phyloP scores from a whole-genome alignment of 2,329 filamentous ascomycete genomes.

The Ceratocystiopsis brevicomis region DNA sequence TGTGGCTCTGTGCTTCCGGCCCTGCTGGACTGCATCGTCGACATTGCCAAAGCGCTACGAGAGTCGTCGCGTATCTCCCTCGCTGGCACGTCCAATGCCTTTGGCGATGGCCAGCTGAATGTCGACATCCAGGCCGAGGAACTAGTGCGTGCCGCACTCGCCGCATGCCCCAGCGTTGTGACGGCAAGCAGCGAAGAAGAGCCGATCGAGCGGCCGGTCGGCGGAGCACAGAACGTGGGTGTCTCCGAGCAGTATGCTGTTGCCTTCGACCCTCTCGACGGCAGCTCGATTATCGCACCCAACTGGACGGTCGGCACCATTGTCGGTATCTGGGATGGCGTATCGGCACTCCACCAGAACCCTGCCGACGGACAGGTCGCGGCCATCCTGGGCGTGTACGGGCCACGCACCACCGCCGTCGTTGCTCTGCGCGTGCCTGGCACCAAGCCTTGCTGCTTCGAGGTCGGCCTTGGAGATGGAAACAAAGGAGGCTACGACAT shows the following conservation, averaged over 20 bases:
- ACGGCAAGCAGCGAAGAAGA: constrained; percentile 43
- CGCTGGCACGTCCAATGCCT: constrained; percentile 30
- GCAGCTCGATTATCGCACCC: constrained; percentile 38
- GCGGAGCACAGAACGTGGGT: not conserved
- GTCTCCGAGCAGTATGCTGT: constrained; percentile 31
- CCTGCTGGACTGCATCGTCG: constrained; percentile 25
- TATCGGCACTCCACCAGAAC: constrained; percentile 21
- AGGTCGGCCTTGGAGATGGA: constrained; percentile 22
- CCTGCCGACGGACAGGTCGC: constrained; percentile 26
- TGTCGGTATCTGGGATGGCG: constrained; percentile 37
- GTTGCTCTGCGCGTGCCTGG: constrained; percentile 32
- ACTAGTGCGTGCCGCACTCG: constrained; percentile 25
- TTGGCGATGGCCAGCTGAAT: constrained; percentile 26
- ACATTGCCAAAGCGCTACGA: constrained; percentile 26
- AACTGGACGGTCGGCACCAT: constrained; percentile 43
- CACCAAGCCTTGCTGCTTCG: constrained; percentile 24
- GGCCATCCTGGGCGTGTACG: constrained; percentile 32
- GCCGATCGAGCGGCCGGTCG: constrained; percentile 26
- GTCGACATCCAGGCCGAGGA: constrained; percentile 29
- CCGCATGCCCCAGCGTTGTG: constrained; percentile 23
- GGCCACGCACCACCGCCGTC: constrained; percentile 35
- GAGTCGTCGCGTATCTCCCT: constrained; percentile 25
- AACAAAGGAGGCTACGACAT: constrained; percentile 15
- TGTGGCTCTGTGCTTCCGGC: constrained; percentile 27
- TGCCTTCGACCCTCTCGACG: constrained; percentile 45